Conservation (phyloP, 1,284 basidiomycete species). For the Cerrena zonata region DNA sequence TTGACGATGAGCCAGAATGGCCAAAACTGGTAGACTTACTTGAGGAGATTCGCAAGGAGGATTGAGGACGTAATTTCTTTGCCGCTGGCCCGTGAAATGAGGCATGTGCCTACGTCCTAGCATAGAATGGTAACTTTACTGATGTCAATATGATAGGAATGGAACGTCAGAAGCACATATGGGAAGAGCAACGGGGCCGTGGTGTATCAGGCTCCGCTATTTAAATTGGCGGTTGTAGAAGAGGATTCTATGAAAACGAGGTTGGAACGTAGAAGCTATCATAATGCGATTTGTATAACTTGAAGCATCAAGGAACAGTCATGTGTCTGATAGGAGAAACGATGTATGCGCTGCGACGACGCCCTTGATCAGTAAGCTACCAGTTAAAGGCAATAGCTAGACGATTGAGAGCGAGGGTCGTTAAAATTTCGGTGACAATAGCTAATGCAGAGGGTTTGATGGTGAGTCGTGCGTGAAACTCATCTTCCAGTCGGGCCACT, state of each 20-base stretch:
- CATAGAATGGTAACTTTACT: not conserved
- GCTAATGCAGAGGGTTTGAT: slow-evolving; percentile 50
- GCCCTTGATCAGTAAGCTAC: slow-evolving; percentile 23
- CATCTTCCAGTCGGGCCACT: slow-evolving; percentile 45
- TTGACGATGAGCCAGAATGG: slow-evolving; percentile 87
- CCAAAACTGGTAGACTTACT: slow-evolving; percentile 54
- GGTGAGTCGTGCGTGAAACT: slow-evolving; percentile 54
- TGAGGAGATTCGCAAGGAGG: slow-evolving; percentile 44
- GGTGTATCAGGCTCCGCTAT: not conserved
- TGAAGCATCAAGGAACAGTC: slow-evolving; percentile 15
- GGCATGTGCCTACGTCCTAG: not conserved
- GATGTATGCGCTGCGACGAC: slow-evolving; percentile 2
- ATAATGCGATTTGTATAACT: not conserved
- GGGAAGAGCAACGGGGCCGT: not conserved
- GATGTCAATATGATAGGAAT: not conserved
- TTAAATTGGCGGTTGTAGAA: not conserved
- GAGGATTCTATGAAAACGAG: not conserved
- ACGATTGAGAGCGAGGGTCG: slow-evolving; percentile 61
- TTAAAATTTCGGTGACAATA: slow-evolving; percentile 66
- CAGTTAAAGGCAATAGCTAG: slow-evolving; percentile 55
- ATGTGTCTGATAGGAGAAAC: slow-evolving; percentile 20
- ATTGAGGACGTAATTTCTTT: slow-evolving; percentile 11
- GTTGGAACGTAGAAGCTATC: not conserved
- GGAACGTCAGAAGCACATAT: slow-evolving; percentile 1
- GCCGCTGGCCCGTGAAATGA: not conserved